Base-by-base conservation (phyloP, 2,329 filamentous ascomycete genomes). In the Trichoderma endophyticum region DNA sequence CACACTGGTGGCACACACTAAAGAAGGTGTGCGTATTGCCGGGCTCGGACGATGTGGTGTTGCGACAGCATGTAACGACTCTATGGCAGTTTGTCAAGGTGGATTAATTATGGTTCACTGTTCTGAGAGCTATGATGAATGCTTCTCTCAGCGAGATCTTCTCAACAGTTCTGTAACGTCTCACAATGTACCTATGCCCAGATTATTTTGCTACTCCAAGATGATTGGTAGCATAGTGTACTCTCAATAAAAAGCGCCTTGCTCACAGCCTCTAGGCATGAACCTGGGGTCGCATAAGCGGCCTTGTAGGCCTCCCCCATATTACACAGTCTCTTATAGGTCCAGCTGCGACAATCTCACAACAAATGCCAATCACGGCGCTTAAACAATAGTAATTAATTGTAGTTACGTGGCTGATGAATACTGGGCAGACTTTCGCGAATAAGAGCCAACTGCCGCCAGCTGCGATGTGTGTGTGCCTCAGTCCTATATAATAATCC, bases 51-150 rank as follows among this genome's bases (percentile, higher is more conserved):
- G 5, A 34, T 24, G 28, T 62, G 26, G 59, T 70, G 6, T 54
- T 71, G 70, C 62, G 14, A 15, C 21, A 72, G 39, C 60, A 73
- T 32, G 66, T 65, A 18, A 57, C 56, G 1, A 74, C 73, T 34
- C 6, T n/a, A 21, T 74, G 72, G 72, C 70, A 72, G 21, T 74
- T 74, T 70, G 36, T 72, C 8, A 69, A 71, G 51, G 48, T 61
- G 3, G 36, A 69, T 12, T 68, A 24, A 34, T 48, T 1, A 5
- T n/a, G 30, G 14, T 24, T 26, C 12, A 8, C 8, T 56, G n/a
- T 5, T 24, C 54, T 6, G 2, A 39, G n/a, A 43, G 7, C 39
- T 43, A 0, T 9, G 39, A 43, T 43, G 39, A n/a, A 43, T n/a
- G 39, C 39, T 43, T 26, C 3, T 5, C 30, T 18, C 12, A 39